Conservation (phyloP, 2,329 filamentous ascomycete genomes). For the Arthrinium puccinioides region DNA sequence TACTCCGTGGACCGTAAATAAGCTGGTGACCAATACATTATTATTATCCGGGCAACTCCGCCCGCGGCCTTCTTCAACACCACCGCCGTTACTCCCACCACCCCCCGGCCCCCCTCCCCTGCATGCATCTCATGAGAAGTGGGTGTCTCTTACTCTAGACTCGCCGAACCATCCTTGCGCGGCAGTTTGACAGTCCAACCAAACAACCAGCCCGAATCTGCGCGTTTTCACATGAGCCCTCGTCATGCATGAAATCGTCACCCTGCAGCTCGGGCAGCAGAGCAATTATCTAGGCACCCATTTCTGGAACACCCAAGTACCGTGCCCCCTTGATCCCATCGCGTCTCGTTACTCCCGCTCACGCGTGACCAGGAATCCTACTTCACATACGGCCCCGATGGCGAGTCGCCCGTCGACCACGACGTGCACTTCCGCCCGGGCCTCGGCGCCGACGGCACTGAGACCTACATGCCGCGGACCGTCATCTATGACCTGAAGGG, state of each 20-base stretch:
- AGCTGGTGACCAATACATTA: no score
- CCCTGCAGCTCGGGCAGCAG: conserved; percentile 84
- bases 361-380: conserved; percentile 70
- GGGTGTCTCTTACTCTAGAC: no score
- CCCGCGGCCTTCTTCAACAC: no score
- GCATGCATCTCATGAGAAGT: no score
- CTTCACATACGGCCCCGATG: conserved; percentile 72
- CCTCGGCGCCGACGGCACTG: conserved; percentile 71
- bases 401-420: conserved; percentile 66
- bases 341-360: background rate
- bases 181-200: no score
- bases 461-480: conserved; percentile 88
- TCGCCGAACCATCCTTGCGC: conserved; percentile 5
- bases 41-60: no score
- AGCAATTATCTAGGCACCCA: conserved; percentile 92
- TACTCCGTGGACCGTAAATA: no score
- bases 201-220: no score
- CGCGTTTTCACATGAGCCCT: no score
- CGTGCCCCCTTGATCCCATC: conserved; percentile 1
- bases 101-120: no score
- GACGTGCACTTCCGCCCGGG: conserved; percentile 85
- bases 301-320: conserved; percentile 92
- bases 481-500: conserved; percentile 94
- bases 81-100: no score
- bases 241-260: conserved; percentile 88